These are phyloP conservation scores for Mariannaea elegans DNA, from an alignment of 2,329 filamentous ascomycete species.

Conservation along the genomic window DNA sequence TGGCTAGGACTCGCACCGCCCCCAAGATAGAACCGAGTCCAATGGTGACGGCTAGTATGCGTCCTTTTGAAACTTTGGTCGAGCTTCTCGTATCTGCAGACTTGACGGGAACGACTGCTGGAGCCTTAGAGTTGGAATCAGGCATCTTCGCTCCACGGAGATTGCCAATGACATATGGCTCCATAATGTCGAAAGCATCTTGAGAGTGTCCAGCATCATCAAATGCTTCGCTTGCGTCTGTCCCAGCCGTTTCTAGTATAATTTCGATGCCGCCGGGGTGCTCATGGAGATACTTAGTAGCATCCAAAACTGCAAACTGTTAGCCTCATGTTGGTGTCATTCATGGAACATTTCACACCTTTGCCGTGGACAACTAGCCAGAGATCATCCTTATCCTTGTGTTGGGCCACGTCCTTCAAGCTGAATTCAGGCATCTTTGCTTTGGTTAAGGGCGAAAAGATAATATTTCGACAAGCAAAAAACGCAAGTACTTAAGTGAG, in stretches of 20 bases:
- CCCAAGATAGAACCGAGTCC: no score
- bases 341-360: conserved; percentile 49
- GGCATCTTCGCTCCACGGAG: conserved; percentile 50
- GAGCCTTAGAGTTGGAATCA: conserved; percentile 39
- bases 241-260: conserved; percentile 78
- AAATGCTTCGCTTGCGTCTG: conserved; percentile 81
- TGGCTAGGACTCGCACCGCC: no score
- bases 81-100: no score
- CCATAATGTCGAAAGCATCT: conserved; percentile 56
- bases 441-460: no score
- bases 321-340: background rate
- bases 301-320: conserved; percentile 60
- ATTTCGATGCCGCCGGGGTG: conserved; percentile 81
- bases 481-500: no score
- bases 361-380: conserved; percentile 67
- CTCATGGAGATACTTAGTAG: conserved; percentile 65
- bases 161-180: conserved; percentile 48
- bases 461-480: no score
- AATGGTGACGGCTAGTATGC: no score
- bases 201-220: conserved; percentile 87
- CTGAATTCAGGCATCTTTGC: conserved; percentile 32
- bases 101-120: no score
- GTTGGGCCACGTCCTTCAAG: conserved; percentile 56
- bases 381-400: conserved; percentile 57
- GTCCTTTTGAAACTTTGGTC: no score